Evolutionary conservation across 768 basidiomycete genomes (phyloP), one percentile per base, ranked within the genome.

Genomic region (Neoboletus brunneissimus): DNA sequence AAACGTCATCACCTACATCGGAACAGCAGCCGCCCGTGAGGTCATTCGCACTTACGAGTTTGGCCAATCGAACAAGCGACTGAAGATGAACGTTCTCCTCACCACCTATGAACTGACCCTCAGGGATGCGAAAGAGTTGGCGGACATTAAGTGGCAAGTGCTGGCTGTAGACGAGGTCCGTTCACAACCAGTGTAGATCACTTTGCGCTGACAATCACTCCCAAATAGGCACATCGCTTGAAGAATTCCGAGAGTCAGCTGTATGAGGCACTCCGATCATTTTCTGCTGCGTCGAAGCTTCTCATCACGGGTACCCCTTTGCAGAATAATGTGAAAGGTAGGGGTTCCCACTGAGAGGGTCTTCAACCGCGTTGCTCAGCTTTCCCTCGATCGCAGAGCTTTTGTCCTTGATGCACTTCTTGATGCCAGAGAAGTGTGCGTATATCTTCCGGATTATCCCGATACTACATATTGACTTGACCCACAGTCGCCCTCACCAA

Each of bases 301-400:
- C 85, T 99, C 64, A 98, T 99, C 70, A 99, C 97, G 1, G 97
- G 97, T 16, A 99, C 97, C 2, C 97, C 97, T 25, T 77, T 99
- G 53, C 97, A 99, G 73, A 99, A 99, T 77, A 99, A 97, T 69
- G 96, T 99, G 64, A 98, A 94, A 79, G 95, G 95, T 94, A 64
- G 43, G 78, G 66, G 29, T 51, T 54, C 34, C 38, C 55, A 44
- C 22, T 42, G 20, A 41, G 37, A 27, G 49, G 46, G 22, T n/a
- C 38, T 34, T 57, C 27, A 20, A 23, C 35, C 41, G 34, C 27
- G 25, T 62, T 50, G 41, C 56, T 63, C 41, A 62, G 46, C 48
- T 54, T 20, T 42, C 25, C 35, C 51, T 40, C 48, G 51, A 51
- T 45, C 52, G 8, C 67, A 97, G 97, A 99, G 72, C 76, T 99